Conservation (phyloP, 1,284 basidiomycete genomes). For the Marasmius fiardii region DNA sequence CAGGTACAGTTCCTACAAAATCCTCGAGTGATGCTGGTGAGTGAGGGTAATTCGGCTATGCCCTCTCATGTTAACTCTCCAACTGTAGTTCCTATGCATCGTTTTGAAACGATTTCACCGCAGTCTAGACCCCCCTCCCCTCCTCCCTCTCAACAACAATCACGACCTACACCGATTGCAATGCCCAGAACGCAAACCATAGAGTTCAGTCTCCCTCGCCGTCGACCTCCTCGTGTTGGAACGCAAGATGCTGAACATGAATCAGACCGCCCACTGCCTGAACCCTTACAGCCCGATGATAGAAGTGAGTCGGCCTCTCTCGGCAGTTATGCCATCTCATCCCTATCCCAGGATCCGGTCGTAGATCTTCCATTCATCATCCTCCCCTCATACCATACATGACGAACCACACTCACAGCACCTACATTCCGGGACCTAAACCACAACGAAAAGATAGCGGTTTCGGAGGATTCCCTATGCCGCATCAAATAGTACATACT, state of each 20-base stretch:
- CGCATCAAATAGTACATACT: constrained; percentile 52
- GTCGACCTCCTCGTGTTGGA: constrained; percentile 10
- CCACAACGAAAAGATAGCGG: constrained; percentile 35
- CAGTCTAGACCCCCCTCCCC: constrained; percentile 7
- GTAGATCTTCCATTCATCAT: constrained; percentile 16
- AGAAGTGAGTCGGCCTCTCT: constrained; percentile 19
- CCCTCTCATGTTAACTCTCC: constrained; percentile 5
- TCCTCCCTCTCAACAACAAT: constrained; percentile 10
- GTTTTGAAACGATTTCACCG: constrained; percentile 29
- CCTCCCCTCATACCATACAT: constrained; percentile 16
- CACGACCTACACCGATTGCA: constrained; percentile 9
- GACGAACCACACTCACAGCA: constrained; percentile 20
- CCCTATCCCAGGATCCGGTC: constrained; percentile 20
- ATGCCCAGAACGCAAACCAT: constrained; percentile 52
- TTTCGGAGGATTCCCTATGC: constrained; percentile 91
- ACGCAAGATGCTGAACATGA: background rate
- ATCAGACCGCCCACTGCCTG: constrained; percentile 1
- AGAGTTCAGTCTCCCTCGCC: constrained; percentile 41
- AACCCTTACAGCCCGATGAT: constrained; percentile 19
- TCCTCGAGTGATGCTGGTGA: constrained; percentile 19
- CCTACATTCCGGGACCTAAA: constrained; percentile 18
- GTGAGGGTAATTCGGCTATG: constrained; percentile 6
- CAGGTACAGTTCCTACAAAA: constrained; percentile 20
- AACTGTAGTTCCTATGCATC: constrained; percentile 25
- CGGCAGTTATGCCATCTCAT: background rate